Percentiles rank a stretch among this genome's conserved stretches.
Evolutionary conservation across 1,284 basidiomycete species (phyloP).

Genomic region (Rhodotorula sp.): DNA sequence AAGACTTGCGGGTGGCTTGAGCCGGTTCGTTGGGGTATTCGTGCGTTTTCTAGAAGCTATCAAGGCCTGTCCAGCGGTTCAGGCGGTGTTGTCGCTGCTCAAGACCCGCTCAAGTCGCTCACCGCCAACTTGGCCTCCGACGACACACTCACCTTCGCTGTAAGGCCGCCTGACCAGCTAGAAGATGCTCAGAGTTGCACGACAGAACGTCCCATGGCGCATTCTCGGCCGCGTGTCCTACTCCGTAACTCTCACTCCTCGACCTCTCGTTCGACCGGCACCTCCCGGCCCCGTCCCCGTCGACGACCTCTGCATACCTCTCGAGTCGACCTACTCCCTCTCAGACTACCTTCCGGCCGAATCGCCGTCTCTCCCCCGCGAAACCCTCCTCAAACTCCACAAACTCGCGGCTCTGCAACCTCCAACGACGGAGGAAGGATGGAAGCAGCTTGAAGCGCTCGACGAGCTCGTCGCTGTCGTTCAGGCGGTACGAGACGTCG

Average conservation of each 20-base stretch:
- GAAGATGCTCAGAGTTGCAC: neutral
- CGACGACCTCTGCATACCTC: conserved; percentile 35
- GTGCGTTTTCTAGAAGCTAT: neutral
- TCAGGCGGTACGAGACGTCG: conserved; percentile 22
- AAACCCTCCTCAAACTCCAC: conserved; percentile 35
- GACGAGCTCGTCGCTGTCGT: conserved; percentile 32
- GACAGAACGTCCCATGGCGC: neutral
- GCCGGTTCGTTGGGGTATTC: neutral
- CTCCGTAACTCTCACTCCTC: neutral
- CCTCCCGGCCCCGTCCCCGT: conserved; percentile 6
- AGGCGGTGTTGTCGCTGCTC: neutral
- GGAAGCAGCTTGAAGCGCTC: conserved; percentile 23
- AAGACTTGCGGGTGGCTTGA: neutral
- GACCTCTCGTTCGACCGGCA: neutral
- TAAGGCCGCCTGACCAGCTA: neutral
- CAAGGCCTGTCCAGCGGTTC: neutral
- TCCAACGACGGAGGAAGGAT: conserved; percentile 16
- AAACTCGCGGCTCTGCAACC: conserved; percentile 33
- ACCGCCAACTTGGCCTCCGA: neutral
- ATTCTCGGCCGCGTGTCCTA: neutral
- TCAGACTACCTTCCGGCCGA: conserved; percentile 22
- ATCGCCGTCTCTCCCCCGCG: conserved; percentile 9
- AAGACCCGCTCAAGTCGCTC: neutral
- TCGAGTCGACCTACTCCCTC: conserved; percentile 26
- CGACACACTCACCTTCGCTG: neutral